Percentiles rank a stretch among this genome's conserved stretches.
Conservation (phyloP, 306 rosid species). For the Rubus idaeus region DNA sequence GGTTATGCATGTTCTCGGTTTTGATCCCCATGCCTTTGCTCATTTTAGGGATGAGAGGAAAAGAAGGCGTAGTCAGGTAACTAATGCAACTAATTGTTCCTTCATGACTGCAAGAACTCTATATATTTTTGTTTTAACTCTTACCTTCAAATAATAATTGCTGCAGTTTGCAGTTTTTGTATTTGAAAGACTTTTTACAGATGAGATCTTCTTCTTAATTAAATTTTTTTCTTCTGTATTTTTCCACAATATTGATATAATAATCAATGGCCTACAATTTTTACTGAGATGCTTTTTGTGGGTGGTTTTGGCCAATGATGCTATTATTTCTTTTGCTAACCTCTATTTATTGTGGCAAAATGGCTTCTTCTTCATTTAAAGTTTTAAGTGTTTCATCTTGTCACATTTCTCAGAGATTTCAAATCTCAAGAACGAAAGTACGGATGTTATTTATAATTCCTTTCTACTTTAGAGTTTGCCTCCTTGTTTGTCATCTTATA, state of each 20-base stretch:
- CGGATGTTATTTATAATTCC: neutral
- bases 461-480: neutral
- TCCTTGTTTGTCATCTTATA: neutral
- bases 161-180: neutral
- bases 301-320: too few relatives aligned
- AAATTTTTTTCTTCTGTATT: too few relatives aligned
- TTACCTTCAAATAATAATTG: neutral
- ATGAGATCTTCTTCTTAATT: too few relatives aligned
- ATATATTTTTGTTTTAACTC: neutral
- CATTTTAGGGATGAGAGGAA: constrained; percentile 98
- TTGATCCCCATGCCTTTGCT: constrained; percentile 97
- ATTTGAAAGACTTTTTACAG: neutral
- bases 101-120: neutral
- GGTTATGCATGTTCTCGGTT: constrained; percentile 99
- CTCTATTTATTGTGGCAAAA: neutral
- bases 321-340: neutral
- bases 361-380: neutral
- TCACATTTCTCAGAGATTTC: neutral
- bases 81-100: constrained; percentile 15
- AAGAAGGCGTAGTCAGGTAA: constrained; percentile 82
- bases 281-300: too few relatives aligned
- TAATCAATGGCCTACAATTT: too few relatives aligned
- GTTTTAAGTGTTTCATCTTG: neutral
- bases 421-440: neutral
- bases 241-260: too few relatives aligned